Evolutionary conservation across 208 protist species (phyloP), one percentile per base, ranked within the genome.

Genomic region (Spongospora subterranea): DNA sequence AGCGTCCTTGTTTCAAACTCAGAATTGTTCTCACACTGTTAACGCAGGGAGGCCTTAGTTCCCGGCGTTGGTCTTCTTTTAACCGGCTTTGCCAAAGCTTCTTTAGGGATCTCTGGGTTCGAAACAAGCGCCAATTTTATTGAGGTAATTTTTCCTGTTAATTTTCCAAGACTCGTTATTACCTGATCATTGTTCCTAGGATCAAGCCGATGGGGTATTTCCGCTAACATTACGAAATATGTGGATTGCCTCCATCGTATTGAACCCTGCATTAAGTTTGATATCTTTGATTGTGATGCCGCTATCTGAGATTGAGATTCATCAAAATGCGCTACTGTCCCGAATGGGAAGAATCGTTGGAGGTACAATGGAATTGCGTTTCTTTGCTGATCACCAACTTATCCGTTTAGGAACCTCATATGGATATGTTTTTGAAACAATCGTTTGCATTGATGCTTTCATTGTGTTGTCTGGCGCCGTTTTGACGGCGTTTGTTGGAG

Each of bases 221-320:
- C 92, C 93, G 65, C 96, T 96, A 92, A 96, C 95, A 0, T 90
- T 97, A 0, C 77, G 95, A 46, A 97, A 96, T 54, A 97, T 97
- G 95, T 96, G 96, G 96, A 71, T 93, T 0, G 89, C 93, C 17
- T 93, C 95, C 0, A 90, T 93, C 0, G 71, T 96, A n/a, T 92
- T 96, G 40, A 97, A 96, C 76, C 95, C 96, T 64, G 20, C 93
- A 0, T 88, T 97, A 41, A 91, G 91, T 29, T 89, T 95, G 20
- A 6, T 64, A 20, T 39, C 29, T 17, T n/a, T 66, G 88, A 64
- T 46, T 53, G 11, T 89, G 39, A 29, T 89, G 40, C 46, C 88
- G 24, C 11, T 89, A 29, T 11, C 53, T 17, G 46, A 39, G 13
- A 89, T 89, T n/a, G 20, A 17, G 32, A 1, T n/a, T 6, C 11